Conservation (phyloP, 257 asterid genomes). For the Ballota nigra region DNA sequence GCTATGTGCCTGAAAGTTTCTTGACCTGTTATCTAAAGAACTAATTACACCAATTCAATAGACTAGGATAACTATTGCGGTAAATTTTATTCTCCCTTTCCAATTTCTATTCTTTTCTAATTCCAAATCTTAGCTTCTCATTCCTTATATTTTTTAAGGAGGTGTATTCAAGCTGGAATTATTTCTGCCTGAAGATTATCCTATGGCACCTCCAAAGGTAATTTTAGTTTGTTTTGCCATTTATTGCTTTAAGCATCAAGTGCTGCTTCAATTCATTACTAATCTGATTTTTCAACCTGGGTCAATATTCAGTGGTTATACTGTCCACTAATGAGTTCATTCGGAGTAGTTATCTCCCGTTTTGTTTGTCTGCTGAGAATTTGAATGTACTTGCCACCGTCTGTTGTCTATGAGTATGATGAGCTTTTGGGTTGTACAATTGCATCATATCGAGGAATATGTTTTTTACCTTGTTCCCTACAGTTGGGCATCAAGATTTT, state of each 20-base stretch:
- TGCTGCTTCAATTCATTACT: not conserved
- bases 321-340: not conserved
- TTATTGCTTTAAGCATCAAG: not conserved
- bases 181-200: slow-evolving; percentile 23
- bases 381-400: not conserved
- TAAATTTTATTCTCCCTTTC: not conserved
- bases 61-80: not conserved
- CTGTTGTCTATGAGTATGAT: not conserved
- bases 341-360: not conserved
- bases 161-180: slow-evolving; percentile 24
- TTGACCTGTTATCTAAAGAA: not conserved
- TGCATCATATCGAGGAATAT: not conserved
- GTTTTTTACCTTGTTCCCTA: not conserved
- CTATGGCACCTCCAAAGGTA: slow-evolving; percentile 24
- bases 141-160: not conserved
- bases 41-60: not conserved
- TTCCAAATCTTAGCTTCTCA: not conserved
- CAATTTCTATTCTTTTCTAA: too few relatives aligned
- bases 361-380: not conserved
- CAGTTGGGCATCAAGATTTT: not conserved
- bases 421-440: not conserved
- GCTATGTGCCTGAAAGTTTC: not conserved
- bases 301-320: not conserved
- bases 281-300: not conserved
- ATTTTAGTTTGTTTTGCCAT: not conserved